Conservation (phyloP, 2,329 filamentous ascomycete genomes). For the Penicillium occitanis region DNA sequence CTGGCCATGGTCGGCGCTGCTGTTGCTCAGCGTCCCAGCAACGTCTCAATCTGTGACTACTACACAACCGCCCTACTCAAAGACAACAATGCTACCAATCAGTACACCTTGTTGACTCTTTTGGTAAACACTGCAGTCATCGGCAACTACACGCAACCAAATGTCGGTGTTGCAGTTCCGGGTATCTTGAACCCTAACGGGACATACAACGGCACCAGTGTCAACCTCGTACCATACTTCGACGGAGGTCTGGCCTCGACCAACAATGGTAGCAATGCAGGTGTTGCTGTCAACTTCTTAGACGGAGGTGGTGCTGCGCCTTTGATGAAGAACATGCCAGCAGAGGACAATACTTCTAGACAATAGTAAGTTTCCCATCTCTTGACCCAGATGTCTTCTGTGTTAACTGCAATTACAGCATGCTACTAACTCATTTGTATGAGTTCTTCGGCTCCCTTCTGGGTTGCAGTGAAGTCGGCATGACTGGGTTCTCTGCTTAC, state of each 20-base stretch:
- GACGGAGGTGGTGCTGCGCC: conserved; percentile 60
- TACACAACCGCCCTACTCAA: conserved; percentile 61
- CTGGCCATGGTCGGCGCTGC: background rate
- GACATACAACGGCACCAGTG: conserved; percentile 51
- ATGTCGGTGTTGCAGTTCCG: conserved; percentile 54
- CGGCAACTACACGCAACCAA: conserved; percentile 60
- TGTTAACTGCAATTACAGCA: background rate
- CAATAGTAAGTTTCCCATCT: conserved; percentile 47
- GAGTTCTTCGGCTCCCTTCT: background rate
- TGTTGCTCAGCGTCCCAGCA: conserved; percentile 49
- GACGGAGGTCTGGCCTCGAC: conserved; percentile 48
- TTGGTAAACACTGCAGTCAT: conserved; percentile 65
- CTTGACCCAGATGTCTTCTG: background rate
- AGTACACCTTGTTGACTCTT: conserved; percentile 56
- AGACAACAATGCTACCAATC: conserved; percentile 60
- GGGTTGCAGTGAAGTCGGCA: conserved; percentile 45
- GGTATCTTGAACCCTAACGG: conserved; percentile 56
- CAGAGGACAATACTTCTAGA: conserved; percentile 51
- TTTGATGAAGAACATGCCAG: conserved; percentile 56
- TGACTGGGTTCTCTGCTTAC: conserved; percentile 54
- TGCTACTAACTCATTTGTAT: background rate
- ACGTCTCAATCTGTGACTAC: conserved; percentile 61
- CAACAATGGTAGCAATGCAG: conserved; percentile 33
- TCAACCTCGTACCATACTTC: conserved; percentile 63
- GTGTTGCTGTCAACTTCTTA: conserved; percentile 59